Evolutionary conservation across 139 green algal species (phyloP), one percentile per base, ranked within the genome.

Genomic region (Chlamydomonas asymmetrica): DNA sequence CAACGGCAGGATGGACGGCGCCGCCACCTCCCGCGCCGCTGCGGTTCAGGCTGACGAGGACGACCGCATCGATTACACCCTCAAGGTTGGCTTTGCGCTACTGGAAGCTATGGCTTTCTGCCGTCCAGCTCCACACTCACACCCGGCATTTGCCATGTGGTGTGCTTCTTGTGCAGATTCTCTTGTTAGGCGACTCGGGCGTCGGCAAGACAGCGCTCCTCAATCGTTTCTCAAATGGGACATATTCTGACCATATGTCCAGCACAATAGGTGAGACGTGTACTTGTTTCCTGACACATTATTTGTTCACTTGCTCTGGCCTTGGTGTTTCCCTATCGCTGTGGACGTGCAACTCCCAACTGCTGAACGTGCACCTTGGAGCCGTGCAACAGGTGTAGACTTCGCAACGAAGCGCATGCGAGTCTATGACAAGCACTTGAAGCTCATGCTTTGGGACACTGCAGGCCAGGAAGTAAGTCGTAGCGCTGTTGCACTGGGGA

Each of bases 401-500:
- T 98, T 98, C 66, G 92, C 92, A 49, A 78, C 95, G 2, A 98
- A 98, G 71, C 88, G 88, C 37, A 40, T 97, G 40, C 76, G 77
- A 0, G 34, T 96, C 16, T 66, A 87, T n/a, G 89, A 84, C 63
- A 92, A 95, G 75, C 66, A 81, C 29, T 34, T 97, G 34, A 97
- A 97, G 70, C 87, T 97, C 25, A 97, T 92, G 7, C 88, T 98
- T 10, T 98, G 94, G 94, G 94, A 98, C 79, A 98, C 94, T 45
- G 91, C 91, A 41, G 72, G 72, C 2, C 72, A 78, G 62, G 72
- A 78, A 56, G n/a, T n/a, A n/a, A n/a, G 49, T n/a, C 49, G 18
- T 22, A 18, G 49, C 49, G 22, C 49, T 22, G 22, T 18, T n/a
- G 22, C 18, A 57, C 49, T 22, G 49, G 18, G 18, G 22, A 57